Evolutionary conservation across 495 filamentous ascomycete species (phyloP), one percentile per base, ranked within the genome.

Genomic region (Aspergillus funiculosus): DNA sequence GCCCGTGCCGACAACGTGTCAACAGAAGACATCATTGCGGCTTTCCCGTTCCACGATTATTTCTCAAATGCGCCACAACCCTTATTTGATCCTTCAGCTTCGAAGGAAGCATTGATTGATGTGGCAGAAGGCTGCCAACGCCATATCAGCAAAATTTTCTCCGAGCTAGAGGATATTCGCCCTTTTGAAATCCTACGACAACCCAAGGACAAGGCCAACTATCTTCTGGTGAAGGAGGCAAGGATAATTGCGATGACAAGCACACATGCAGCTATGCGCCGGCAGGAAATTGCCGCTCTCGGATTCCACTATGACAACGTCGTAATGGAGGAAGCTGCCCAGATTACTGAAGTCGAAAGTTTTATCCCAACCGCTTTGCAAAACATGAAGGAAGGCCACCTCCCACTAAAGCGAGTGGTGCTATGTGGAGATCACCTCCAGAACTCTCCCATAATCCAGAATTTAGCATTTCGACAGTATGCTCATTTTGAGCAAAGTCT

Each of bases 271-370:
- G 92, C 92, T n/a, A 99, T 98, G 83, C 83, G 90, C 46, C 76
- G 89, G 37, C 81, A 86, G 49, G 92, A 97, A 56, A 99, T 99
- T 55, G 83, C 87, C 0, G 75, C 79, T 14, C 74, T 96, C 32
- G 94, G 92, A 5, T 97, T 99, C 73, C 86, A 89, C 52, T 99
- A 97, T 54, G 90, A 97, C 66, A 97, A 95, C 52, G 85, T 99
- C 10, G 74, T 99, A 39, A 95, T 99, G 91, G 92, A 99, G 75
- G 92, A 99, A 70, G 89, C 92, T 2, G 92, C 92, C 15, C 92
- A 99, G 54, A 94, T 97, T 58, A 97, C 94, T 7, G 92, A 99
- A 60, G 86, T 96, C 31, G 94, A 97, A 58, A 94, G 87, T 57
- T 96, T 99, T 66, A 89, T 97, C 41, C 92, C 92, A 14, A 67